Evolutionary conservation across 164 flowering plant genomes (phyloP).

Genomic region (Nymphaea thermarum): DNA sequence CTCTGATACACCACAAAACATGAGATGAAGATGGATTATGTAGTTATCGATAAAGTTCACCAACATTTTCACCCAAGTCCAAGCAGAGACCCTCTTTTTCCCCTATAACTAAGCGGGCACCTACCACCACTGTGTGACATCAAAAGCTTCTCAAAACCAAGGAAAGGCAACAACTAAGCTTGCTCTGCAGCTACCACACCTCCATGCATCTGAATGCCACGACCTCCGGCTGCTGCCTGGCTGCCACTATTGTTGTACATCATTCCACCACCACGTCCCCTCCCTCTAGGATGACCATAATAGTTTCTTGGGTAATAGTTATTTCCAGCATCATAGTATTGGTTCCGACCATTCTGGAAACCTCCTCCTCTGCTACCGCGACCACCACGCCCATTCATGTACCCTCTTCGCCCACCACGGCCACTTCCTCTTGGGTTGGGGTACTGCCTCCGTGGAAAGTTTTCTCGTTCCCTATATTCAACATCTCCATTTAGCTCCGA

Average conservation of each 20-base stretch:
- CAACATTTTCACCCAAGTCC: neutral
- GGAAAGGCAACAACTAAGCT: neutral
- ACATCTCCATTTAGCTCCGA: neutral
- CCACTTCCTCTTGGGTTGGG: neutral
- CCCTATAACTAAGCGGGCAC: neutral
- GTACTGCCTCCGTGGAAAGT: neutral
- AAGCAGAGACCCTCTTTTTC: neutral
- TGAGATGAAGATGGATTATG: neutral
- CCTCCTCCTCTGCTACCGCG: neutral
- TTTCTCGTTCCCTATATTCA: neutral
- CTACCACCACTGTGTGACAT: neutral
- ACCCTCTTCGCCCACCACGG: constrained; percentile 1
- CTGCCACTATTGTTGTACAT: constrained; percentile 1
- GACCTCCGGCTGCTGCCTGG: neutral
- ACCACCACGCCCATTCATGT: neutral
- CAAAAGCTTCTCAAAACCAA: neutral
- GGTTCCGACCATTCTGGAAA: neutral
- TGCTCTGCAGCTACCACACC: neutral
- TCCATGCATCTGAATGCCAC: neutral
- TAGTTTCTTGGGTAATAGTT: constrained; percentile 1
- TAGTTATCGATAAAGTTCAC: neutral
- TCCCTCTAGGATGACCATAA: neutral
- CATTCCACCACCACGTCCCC: constrained; percentile 1
- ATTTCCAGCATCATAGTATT: neutral
- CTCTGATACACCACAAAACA: neutral